Conservation (phyloP, 2,329 filamentous ascomycete species). For the Emergomyces orientalis region DNA sequence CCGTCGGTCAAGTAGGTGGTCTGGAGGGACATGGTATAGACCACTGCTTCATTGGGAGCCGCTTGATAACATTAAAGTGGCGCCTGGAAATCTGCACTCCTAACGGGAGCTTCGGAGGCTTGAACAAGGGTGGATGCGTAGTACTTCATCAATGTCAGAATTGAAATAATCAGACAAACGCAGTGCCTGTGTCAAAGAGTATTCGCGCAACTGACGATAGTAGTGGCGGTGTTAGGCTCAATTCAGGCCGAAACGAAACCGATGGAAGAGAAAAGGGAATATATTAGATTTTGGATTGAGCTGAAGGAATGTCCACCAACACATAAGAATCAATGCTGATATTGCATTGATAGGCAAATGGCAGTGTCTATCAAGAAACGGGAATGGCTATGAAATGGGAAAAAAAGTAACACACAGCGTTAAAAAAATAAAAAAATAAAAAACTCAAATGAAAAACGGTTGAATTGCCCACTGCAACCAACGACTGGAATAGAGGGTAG, state of each 20-base stretch:
- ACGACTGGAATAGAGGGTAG: not conserved
- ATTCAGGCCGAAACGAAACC: not conserved
- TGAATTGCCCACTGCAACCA: not conserved
- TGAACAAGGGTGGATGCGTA: not conserved
- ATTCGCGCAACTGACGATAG: not conserved
- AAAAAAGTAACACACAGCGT: too few relatives aligned
- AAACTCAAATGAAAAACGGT: not conserved
- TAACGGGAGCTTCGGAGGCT: not conserved
- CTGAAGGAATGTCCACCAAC: not conserved
- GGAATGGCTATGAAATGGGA: not conserved
- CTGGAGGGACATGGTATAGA: slow-evolving; percentile 16
- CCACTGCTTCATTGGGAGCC: not conserved
- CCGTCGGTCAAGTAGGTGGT: slow-evolving; percentile 16
- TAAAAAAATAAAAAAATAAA: not conserved
- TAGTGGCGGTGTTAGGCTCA: not conserved
- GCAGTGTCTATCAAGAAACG: not conserved
- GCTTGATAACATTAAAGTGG: not conserved
- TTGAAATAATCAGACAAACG: not conserved
- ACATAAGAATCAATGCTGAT: not conserved
- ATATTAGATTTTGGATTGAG: not conserved
- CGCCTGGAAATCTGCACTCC: not conserved
- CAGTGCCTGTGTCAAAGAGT: too few relatives aligned
- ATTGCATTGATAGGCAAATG: not conserved
- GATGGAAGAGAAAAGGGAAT: too few relatives aligned
- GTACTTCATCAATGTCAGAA: not conserved